These are phyloP conservation scores for Talaromyces ruber DNA, from an alignment of 495 filamentous ascomycete genomes.

Conservation along the genomic window DNA sequence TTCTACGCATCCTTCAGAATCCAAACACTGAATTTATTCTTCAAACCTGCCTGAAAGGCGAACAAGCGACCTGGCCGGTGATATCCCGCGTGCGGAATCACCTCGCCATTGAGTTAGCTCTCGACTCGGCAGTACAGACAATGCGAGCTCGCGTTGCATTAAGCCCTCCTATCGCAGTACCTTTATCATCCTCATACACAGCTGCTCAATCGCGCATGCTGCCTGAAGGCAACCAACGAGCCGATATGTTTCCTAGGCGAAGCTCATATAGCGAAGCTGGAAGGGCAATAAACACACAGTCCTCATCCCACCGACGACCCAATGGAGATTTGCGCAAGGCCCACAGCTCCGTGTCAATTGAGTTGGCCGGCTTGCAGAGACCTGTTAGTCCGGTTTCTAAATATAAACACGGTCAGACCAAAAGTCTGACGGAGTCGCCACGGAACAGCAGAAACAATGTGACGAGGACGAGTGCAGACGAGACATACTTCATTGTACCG, in stretches of 20 bases:
- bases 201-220: constrained; percentile 11
- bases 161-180: constrained; percentile 54
- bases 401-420: not conserved
- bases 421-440: not conserved
- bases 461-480: not conserved
- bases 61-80: constrained; percentile 87
- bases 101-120: constrained; percentile 75
- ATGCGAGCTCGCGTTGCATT: constrained; percentile 73
- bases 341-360: constrained; percentile 24
- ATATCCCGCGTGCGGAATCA: constrained; percentile 73
- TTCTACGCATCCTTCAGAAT: constrained; percentile 72
- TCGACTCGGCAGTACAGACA: constrained; percentile 74
- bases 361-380: constrained; percentile 6
- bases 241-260: constrained; percentile 15
- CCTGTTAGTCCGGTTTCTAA: not conserved
- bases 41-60: constrained; percentile 63
- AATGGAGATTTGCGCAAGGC: constrained; percentile 19
- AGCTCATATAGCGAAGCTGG: constrained; percentile 29
- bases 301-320: constrained; percentile 11
- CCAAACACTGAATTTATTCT: constrained; percentile 88
- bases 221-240: constrained; percentile 15
- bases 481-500: not conserved
- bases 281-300: constrained; percentile 11
- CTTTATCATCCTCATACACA: constrained; percentile 34
- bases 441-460: not conserved